Evolutionary conservation across 2,329 filamentous ascomycete species (phyloP).

Genomic region (Tothia fuscella): DNA sequence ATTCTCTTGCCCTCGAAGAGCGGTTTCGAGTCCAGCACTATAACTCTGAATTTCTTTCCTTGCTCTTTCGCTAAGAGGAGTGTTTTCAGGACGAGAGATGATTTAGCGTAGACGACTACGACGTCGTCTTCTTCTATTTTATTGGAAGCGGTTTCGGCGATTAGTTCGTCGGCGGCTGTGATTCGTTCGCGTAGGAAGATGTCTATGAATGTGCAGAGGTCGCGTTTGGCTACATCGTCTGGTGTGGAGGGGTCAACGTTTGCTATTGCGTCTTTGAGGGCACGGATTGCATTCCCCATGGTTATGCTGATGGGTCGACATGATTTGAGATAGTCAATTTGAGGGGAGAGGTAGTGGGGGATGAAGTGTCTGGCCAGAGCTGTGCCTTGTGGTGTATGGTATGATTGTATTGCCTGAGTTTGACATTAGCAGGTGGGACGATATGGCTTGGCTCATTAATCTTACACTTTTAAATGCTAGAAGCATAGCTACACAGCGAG

Average conservation of each 20-base stretch:
- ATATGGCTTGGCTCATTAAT: conserved; percentile 9
- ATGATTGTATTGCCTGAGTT: conserved; percentile 73
- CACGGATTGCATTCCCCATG: conserved; percentile 93
- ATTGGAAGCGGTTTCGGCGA: conserved; percentile 61
- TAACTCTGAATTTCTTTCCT: conserved; percentile 69
- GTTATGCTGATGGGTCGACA: conserved; percentile 93
- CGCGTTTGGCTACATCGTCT: conserved; percentile 55
- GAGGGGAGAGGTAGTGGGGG: conserved; percentile 79
- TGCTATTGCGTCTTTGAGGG: conserved; percentile 84
- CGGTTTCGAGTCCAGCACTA: conserved; percentile 68
- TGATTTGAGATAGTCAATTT: conserved; percentile 88
- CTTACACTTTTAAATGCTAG: conserved; percentile 76
- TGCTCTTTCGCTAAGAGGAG: conserved; percentile 57
- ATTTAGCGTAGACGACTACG: conserved; percentile 77
- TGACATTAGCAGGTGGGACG: conserved; percentile 8
- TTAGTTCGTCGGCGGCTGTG: conserved; percentile 73
- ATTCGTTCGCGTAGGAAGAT: conserved; percentile 84
- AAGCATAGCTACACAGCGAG: conserved; percentile 75
- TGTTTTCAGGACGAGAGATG: conserved; percentile 73
- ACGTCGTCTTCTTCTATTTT: conserved; percentile 71
- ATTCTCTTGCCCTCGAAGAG: conserved; percentile 59
- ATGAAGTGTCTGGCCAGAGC: conserved; percentile 86
- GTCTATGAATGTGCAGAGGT: conserved; percentile 71
- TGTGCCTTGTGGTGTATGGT: conserved; percentile 73
- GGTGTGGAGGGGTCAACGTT: conserved; percentile 81